A percentile compares a stretch with the other conserved stretches of the same genome.
Evolutionary conservation across 2,329 filamentous ascomycete species (phyloP).

Genomic region (Ophiostoma ips): DNA sequence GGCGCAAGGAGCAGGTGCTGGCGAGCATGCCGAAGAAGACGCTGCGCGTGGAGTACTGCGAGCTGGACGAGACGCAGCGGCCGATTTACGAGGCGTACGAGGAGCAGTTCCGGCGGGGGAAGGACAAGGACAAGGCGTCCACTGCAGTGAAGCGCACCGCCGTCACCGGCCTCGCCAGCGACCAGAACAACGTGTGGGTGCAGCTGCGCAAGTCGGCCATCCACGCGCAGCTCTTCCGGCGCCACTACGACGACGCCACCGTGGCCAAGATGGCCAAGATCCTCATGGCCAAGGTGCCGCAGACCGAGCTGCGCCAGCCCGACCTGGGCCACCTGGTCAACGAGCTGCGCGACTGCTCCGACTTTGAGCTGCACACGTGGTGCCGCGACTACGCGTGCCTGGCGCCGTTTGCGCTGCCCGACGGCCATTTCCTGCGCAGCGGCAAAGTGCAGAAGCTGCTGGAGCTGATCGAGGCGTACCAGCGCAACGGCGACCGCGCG

Average conservation of each 20-base stretch:
- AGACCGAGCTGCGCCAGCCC: constrained; percentile 37
- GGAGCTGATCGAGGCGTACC: constrained; percentile 58
- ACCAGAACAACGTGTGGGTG: constrained; percentile 65
- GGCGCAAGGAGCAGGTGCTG: constrained; percentile 90
- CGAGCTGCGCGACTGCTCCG: constrained; percentile 44
- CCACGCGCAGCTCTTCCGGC: constrained; percentile 76
- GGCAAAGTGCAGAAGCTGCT: constrained; percentile 79
- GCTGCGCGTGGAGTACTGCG: constrained; percentile 65
- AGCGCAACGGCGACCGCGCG: constrained; percentile 68
- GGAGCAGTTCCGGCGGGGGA: constrained; percentile 46
- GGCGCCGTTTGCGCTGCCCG: constrained; percentile 37
- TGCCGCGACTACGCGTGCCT: constrained; percentile 46
- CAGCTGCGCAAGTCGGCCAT: constrained; percentile 85
- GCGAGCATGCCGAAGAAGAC: constrained; percentile 68
- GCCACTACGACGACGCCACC: constrained; percentile 60
- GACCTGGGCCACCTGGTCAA: constrained; percentile 38
- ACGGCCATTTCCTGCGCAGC: constrained; percentile 42
- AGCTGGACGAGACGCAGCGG: constrained; percentile 59
- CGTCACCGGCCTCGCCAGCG: constrained; percentile 29
- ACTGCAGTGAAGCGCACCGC: constrained; percentile 17
- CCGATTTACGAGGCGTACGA: constrained; percentile 56
- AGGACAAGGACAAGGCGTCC: constrained; percentile 26
- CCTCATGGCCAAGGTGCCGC: constrained; percentile 54
- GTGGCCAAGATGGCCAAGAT: constrained; percentile 60
- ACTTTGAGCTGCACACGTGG: constrained; percentile 53